Evolutionary conservation across 495 filamentous ascomycete species (phyloP).

Genomic region (Beverwykella pulmonaria): DNA sequence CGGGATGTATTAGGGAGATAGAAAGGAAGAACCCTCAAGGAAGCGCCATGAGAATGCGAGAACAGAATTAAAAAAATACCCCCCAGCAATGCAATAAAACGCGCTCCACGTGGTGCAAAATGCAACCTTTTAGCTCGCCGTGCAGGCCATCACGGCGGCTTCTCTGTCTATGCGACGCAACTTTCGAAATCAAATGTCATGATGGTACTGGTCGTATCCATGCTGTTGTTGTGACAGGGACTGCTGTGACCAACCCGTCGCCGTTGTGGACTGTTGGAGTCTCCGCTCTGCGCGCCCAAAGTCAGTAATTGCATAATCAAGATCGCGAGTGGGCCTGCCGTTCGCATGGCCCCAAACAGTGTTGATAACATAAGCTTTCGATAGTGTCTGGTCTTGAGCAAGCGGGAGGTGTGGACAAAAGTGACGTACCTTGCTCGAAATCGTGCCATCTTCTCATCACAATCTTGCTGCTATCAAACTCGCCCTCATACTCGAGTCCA

Average conservation of each 20-base stretch:
- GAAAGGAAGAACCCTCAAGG: not conserved
- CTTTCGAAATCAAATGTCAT: slow-evolving; percentile 38
- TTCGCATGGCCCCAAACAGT: too few relatives aligned
- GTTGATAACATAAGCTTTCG: too few relatives aligned
- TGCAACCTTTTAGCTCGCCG: slow-evolving; percentile 29
- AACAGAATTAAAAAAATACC: slow-evolving; percentile 6
- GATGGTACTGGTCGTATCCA: slow-evolving; percentile 37
- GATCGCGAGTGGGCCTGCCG: not conserved
- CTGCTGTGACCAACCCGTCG: slow-evolving; percentile 38
- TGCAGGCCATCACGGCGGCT: slow-evolving; percentile 17
- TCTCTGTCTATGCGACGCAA: slow-evolving; percentile 29
- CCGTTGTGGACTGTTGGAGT: slow-evolving; percentile 45
- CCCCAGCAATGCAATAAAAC: slow-evolving; percentile 15
- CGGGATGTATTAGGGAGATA: not conserved
- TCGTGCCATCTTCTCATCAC: slow-evolving; percentile 43
- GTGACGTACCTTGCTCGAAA: not conserved
- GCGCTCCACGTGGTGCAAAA: slow-evolving; percentile 20
- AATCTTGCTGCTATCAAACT: slow-evolving; percentile 97
- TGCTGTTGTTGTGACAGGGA: slow-evolving; percentile 25
- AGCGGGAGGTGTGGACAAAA: too few relatives aligned
- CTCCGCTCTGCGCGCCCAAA: slow-evolving; percentile 44
- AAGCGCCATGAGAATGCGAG: slow-evolving; percentile 3
- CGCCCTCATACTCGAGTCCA: slow-evolving; percentile 85
- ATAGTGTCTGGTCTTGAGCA: too few relatives aligned
- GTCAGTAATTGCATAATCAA: slow-evolving; percentile 43